Evolutionary conservation across 768 basidiomycete genomes (phyloP).

Genomic region (Lentinula raphanica): DNA sequence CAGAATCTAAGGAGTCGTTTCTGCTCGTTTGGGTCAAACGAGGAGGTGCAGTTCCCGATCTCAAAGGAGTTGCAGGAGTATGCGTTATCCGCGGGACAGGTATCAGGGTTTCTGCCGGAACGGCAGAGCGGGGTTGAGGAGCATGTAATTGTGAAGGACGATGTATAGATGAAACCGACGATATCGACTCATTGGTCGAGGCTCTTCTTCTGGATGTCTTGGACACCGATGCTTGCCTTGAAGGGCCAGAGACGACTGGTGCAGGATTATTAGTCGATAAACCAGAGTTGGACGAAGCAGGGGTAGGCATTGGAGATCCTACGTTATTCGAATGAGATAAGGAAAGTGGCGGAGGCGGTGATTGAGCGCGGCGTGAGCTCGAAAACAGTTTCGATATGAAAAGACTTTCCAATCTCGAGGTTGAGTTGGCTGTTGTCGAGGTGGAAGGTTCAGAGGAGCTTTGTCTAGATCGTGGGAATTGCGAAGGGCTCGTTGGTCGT

Average conservation of each 20-base stretch:
- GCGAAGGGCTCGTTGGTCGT: conserved; percentile 27
- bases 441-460: conserved; percentile 1
- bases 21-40: conserved; percentile 10
- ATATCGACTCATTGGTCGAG: conserved; percentile 7
- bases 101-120: neutral
- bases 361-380: conserved; percentile 3
- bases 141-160: neutral
- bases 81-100: conserved; percentile 27
- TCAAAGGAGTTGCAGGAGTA: conserved; percentile 31
- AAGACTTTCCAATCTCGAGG: conserved; percentile 4
- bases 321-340: neutral
- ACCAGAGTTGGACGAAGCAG: conserved; percentile 1
- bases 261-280: conserved; percentile 4
- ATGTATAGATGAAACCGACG: conserved; percentile 5
- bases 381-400: conserved; percentile 8
- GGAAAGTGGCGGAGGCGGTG: neutral
- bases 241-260: conserved; percentile 8
- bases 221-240: neutral
- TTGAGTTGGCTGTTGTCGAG: neutral
- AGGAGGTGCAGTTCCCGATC: conserved; percentile 19
- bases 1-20: conserved; percentile 32
- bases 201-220: conserved; percentile 4
- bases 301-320: conserved; percentile 1
- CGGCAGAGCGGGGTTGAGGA: conserved; percentile 4
- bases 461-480: conserved; percentile 12